A percentile compares a stretch with the other conserved stretches of the same genome.
These are phyloP conservation scores for Erucastrum elatum DNA, from an alignment of 345 rosid species.

Conservation along the genomic window DNA sequence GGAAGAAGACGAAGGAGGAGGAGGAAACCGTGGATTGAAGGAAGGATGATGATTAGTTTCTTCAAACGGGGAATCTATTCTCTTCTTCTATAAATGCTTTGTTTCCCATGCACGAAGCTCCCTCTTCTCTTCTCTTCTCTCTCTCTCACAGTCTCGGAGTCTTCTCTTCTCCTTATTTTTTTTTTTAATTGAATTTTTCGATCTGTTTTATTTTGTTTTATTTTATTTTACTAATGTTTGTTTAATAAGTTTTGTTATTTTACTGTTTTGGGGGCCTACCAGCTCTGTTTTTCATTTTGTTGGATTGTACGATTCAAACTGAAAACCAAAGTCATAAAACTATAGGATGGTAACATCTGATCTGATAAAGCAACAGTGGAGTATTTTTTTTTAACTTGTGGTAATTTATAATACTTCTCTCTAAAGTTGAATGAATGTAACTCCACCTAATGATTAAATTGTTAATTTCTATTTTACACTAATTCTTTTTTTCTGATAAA, in stretches of 20 bases:
- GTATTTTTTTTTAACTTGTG: background rate
- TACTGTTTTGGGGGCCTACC: background rate
- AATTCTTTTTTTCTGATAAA: too few species aligned
- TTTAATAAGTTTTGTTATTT: background rate
- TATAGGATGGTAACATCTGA: background rate
- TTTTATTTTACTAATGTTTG: background rate
- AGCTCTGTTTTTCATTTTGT: background rate
- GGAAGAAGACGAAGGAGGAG: background rate
- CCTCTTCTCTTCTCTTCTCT: background rate
- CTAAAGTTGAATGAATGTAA: too few species aligned
- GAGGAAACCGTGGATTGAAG: background rate
- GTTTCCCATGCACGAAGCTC: conserved; percentile 38
- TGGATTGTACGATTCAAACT: background rate
- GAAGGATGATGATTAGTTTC: background rate
- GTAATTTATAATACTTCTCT: too few species aligned
- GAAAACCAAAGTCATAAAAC: background rate
- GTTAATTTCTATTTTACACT: too few species aligned
- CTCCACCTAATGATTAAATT: too few species aligned
- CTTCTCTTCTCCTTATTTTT: background rate
- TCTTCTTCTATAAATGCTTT: conserved; percentile 16
- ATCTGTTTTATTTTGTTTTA: conserved; percentile 5
- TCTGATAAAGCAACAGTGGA: background rate
- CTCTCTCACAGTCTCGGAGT: conserved; percentile 3
- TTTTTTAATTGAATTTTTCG: conserved; percentile 10
- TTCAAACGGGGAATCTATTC: conserved; percentile 3